A percentile compares a stretch with the other conserved stretches of the same genome.
phyloP scores from a whole-genome alignment of 2,329 filamentous ascomycete species.

The Endoconidiophora laricicola region DNA sequence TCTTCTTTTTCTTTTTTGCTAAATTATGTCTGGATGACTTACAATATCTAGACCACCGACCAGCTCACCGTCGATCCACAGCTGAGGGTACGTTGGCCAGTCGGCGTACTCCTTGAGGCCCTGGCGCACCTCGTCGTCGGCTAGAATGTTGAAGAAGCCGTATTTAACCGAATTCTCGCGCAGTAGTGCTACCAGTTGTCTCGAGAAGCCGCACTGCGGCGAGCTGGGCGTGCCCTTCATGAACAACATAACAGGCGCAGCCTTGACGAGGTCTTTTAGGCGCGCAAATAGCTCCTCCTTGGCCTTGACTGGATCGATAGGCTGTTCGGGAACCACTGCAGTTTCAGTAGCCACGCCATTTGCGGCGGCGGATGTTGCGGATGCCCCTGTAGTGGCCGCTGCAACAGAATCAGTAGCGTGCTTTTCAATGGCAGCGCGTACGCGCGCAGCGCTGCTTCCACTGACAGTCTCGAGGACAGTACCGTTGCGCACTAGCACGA shows the following conservation, averaged over 20 bases:
- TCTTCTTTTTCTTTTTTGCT: background rate
- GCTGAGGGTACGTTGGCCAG: conserved; percentile 93
- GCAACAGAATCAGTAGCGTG: conserved; percentile 37
- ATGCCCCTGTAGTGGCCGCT: conserved; percentile 22
- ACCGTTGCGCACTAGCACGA: conserved; percentile 64
- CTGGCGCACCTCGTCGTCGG: conserved; percentile 91
- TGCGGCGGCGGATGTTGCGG: conserved; percentile 22
- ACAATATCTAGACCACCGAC: conserved; percentile 94
- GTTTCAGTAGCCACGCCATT: background rate
- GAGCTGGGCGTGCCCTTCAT: conserved; percentile 64
- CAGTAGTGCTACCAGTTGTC: conserved; percentile 73
- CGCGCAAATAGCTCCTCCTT: conserved; percentile 78
- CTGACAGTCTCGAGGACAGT: conserved; percentile 70
- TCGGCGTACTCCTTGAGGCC: conserved; percentile 95
- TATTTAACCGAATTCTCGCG: conserved; percentile 87
- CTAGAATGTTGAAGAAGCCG: conserved; percentile 97
- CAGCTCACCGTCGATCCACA: conserved; percentile 81
- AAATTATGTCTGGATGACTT: conserved; percentile 25
- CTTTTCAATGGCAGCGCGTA: conserved; percentile 70
- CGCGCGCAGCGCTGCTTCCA: conserved; percentile 74
- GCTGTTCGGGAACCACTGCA: conserved; percentile 16
- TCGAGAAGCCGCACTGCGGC: conserved; percentile 83
- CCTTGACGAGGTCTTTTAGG: conserved; percentile 73
- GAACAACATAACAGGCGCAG: conserved; percentile 93
- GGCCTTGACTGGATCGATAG: conserved; percentile 35